Evolutionary conservation across 805 yeast species (phyloP).

Genomic region (Kluyveromyces siamensis): DNA sequence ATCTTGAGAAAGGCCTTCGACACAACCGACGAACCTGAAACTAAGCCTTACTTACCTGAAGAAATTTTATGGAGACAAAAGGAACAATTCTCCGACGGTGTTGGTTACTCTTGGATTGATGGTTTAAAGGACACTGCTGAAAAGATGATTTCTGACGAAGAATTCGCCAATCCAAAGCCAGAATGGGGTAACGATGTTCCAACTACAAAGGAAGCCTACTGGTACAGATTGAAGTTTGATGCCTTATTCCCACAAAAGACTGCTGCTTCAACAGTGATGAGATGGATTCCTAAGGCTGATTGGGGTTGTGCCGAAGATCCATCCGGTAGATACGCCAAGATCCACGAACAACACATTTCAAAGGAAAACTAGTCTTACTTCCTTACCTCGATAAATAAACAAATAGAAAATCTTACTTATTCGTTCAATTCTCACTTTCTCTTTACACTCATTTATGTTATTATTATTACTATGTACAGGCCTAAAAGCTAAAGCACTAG

Average conservation of each 20-base stretch:
- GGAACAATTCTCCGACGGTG: slow-evolving; percentile 99
- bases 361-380: slow-evolving; percentile 6
- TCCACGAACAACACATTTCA: slow-evolving; percentile 65
- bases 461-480: neutral
- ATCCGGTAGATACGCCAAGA: slow-evolving; percentile 91
- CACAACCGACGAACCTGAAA: slow-evolving; percentile 71
- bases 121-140: slow-evolving; percentile 95
- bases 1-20: slow-evolving; percentile 96
- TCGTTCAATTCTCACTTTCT: neutral
- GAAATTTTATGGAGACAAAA: slow-evolving; percentile 99
- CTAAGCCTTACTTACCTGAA: slow-evolving; percentile 83
- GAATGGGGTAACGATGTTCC: slow-evolving; percentile 96
- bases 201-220: slow-evolving; percentile 96
- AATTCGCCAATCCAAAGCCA: slow-evolving; percentile 81
- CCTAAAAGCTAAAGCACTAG: too few species aligned
- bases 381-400: neutral
- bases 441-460: too few species aligned
- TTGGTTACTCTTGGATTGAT: slow-evolving; percentile 99
- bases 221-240: slow-evolving; percentile 96
- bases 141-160: slow-evolving; percentile 76
- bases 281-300: slow-evolving; percentile 99
- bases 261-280: slow-evolving; percentile 94
- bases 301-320: slow-evolving; percentile 99
- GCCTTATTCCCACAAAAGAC: slow-evolving; percentile 84
- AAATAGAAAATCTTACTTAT: neutral